A percentile compares a stretch with the other conserved stretches of the same genome.
These are phyloP conservation scores for Fonsecaea pugnacius DNA, from an alignment of 2,329 filamentous ascomycete species.

Conservation along the genomic window DNA sequence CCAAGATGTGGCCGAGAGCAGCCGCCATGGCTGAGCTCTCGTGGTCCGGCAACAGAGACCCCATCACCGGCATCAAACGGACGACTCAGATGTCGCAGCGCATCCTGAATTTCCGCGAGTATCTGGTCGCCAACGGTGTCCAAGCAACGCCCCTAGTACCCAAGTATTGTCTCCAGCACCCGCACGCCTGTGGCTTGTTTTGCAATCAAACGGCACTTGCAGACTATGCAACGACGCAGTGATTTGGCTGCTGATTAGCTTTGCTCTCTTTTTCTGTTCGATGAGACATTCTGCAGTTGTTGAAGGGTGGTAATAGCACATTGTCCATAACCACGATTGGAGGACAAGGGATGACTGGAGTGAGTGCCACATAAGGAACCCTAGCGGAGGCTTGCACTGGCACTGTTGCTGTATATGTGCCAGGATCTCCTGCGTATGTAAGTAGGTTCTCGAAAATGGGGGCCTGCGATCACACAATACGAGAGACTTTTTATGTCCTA, in stretches of 20 bases:
- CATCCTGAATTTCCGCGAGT: slow-evolving; percentile 64
- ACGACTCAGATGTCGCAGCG: slow-evolving; percentile 60
- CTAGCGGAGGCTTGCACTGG: neutral
- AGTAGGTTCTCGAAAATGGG: too few relatives aligned
- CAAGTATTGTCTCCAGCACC: slow-evolving; percentile 63
- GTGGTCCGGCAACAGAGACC: slow-evolving; percentile 61
- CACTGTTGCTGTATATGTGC: neutral
- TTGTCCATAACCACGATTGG: neutral
- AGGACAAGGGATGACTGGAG: neutral
- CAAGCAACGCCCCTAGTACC: slow-evolving; percentile 57
- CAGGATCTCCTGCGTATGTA: too few relatives aligned
- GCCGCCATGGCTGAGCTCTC: slow-evolving; percentile 61
- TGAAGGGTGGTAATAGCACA: neutral
- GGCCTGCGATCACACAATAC: too few relatives aligned
- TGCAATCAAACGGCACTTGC: slow-evolving; percentile 53
- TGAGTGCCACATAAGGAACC: neutral
- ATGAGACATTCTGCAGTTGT: neutral
- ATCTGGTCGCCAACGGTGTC: slow-evolving; percentile 60
- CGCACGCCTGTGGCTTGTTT: slow-evolving; percentile 62
- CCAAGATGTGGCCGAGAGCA: slow-evolving; percentile 61
- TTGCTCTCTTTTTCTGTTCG: neutral
- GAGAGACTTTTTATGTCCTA: too few relatives aligned
- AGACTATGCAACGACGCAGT: slow-evolving; percentile 21
- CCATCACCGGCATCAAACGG: slow-evolving; percentile 53
- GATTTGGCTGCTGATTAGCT: neutral